A percentile compares a stretch with the other conserved stretches of the same genome.
Conservation (phyloP, 371 early-diverging fungal species). For the Catenaria anguillulae region DNA sequence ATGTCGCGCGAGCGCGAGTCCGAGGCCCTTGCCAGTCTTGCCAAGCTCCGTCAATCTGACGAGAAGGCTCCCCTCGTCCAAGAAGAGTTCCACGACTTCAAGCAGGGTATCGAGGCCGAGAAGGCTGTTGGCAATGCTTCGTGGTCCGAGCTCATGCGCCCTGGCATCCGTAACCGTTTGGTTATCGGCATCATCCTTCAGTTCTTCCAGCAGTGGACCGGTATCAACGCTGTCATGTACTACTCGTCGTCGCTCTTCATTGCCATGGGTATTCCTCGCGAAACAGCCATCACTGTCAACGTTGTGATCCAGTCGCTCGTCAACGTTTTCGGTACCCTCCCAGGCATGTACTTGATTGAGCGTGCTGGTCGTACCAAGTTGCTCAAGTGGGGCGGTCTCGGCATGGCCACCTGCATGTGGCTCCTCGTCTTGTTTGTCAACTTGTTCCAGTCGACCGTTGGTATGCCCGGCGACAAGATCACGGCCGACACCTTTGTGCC, state of each 20-base stretch:
- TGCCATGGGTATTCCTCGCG: background rate
- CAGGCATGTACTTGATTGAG: constrained; percentile 33
- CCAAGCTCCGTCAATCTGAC: constrained; percentile 45
- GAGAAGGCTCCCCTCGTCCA: constrained; percentile 35
- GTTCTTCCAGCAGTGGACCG: constrained; percentile 35
- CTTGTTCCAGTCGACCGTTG: constrained; percentile 3
- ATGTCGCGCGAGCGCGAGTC: constrained; percentile 45
- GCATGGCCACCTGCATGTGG: constrained; percentile 16
- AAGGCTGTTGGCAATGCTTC: constrained; percentile 41
- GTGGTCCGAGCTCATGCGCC: constrained; percentile 52
- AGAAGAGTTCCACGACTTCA: constrained; percentile 57
- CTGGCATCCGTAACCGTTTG: constrained; percentile 40
- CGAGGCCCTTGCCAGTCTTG: constrained; percentile 48
- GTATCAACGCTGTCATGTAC: too few species aligned
- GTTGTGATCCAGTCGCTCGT: constrained; percentile 11
- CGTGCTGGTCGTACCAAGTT: constrained; percentile 25
- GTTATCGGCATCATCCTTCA: constrained; percentile 53
- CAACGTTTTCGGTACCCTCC: constrained; percentile 30
- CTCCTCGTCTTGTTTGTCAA: constrained; percentile 3
- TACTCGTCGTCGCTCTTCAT: too few species aligned
- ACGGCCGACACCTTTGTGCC: too few species aligned
- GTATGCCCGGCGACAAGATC: too few species aligned
- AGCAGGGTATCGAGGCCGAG: constrained; percentile 46
- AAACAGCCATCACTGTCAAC: background rate
- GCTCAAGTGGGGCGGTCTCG: constrained; percentile 23